Base-by-base conservation (phyloP, 1,284 basidiomycete genomes). In the Fomitiporia mediterranea region DNA sequence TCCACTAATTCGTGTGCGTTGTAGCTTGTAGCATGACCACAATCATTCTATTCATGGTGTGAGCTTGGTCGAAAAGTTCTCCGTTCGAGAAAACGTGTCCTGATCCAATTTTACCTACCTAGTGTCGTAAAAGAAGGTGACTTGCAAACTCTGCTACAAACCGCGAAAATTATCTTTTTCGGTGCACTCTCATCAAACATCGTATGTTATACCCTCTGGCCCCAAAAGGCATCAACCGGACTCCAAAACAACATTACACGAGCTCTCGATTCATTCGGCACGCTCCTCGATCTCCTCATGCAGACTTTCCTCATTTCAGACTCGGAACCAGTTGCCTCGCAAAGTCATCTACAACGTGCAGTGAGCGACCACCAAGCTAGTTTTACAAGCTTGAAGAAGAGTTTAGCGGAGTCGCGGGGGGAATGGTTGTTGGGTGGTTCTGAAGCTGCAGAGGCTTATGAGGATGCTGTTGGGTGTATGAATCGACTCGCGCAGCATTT, bases 41-140 rank as follows among this genome's bases (percentile, higher is more conserved):
- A 0, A 92, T 96, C 46, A 87, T 91, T 25, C 77, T 94, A 23
- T 93, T 92, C 64, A 80, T 89, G 28, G 91, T 94, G 86, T 89
- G 67, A 70, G 84, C 70, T n/a, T 25, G n/a, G 51, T 23, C 55
- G 8, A 7, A 4, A 0, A 53, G 55, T 25, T 32, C 32, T 25
- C n/a, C 28, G 44, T 21, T 40, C 23, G 23, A 44, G 21, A 48
- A n/a, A 4, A 6, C 38, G 19, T 43, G 51, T n/a, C n/a, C n/a
- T n/a, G n/a, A n/a, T n/a, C n/a, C 46, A 63, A 37, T 64, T 35
- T 51, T 40, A 52, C 35, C 30, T 40, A 17, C 59, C 4, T 15
- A 91, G 89, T 4, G 76, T 98, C 37, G 86, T 97, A 60, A 95
- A 93, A 66, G 95, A 98, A 72, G 96, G 95, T 15, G 91, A 88